A percentile compares a stretch with the other conserved stretches of the same genome.
Evolutionary conservation across 2,329 filamentous ascomycete genomes (phyloP).

Genomic region (Thielaviopsis euricoi): DNA sequence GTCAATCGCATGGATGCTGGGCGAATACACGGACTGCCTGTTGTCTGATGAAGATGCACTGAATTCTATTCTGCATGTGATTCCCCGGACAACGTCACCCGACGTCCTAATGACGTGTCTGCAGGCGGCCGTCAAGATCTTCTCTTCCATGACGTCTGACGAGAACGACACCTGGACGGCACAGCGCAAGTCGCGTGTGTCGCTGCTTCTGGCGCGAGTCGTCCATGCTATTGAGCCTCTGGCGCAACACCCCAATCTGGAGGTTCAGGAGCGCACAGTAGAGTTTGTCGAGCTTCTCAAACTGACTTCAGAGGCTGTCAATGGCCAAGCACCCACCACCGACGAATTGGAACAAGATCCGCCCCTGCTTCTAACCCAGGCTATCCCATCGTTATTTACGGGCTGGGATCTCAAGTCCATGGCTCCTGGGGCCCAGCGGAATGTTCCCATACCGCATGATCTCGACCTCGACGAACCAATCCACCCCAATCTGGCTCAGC

Average conservation of each 20-base stretch:
- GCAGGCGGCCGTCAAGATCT: constrained; percentile 75
- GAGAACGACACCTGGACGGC: constrained; percentile 52
- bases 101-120: constrained; percentile 62
- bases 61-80: constrained; percentile 52
- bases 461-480: constrained; percentile 72
- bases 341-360: constrained; percentile 44
- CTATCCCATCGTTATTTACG: constrained; percentile 72
- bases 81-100: constrained; percentile 37
- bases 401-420: constrained; percentile 89
- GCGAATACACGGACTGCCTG: constrained; percentile 69
- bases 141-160: constrained; percentile 53
- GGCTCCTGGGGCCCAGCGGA: constrained; percentile 62
- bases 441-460: constrained; percentile 62
- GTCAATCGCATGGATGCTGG: constrained; percentile 69
- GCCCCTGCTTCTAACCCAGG: constrained; percentile 74
- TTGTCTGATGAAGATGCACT: constrained; percentile 55
- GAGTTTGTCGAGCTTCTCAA: constrained; percentile 84
- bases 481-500: constrained; percentile 50
- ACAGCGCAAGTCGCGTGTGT: constrained; percentile 55
- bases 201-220: constrained; percentile 65
- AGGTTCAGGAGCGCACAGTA: constrained; percentile 88
- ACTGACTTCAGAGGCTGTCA: constrained; percentile 65
- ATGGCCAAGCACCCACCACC: constrained; percentile 43
- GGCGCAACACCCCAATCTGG: constrained; percentile 66
- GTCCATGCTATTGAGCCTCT: constrained; percentile 69